Conservation (phyloP, 2,329 filamentous ascomycete species). For the Zasmidium cellare region DNA sequence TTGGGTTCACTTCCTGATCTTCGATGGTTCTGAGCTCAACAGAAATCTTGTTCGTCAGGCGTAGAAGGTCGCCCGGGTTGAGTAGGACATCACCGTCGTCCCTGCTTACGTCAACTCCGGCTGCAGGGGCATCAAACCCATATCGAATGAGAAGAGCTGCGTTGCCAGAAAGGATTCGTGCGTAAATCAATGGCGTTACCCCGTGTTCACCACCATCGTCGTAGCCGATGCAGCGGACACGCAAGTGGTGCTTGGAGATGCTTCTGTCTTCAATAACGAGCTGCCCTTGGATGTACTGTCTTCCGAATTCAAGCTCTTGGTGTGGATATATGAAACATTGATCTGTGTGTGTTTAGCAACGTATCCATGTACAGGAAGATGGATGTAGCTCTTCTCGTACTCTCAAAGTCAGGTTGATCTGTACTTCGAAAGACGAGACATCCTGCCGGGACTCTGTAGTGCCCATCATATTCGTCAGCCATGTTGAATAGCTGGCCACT, state of each 20-base stretch:
- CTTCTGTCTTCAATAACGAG: slow-evolving; percentile 31
- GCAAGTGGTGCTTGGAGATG: slow-evolving; percentile 49
- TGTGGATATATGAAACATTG: slow-evolving; percentile 12
- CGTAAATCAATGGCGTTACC: slow-evolving; percentile 49
- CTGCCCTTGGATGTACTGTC: slow-evolving; percentile 23
- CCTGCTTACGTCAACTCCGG: slow-evolving; percentile 28
- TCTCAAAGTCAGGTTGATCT: slow-evolving; percentile 8
- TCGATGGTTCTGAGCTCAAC: slow-evolving; percentile 25
- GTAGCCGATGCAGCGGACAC: slow-evolving; percentile 48
- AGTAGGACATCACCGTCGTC: slow-evolving; percentile 42
- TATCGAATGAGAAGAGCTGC: slow-evolving; percentile 39
- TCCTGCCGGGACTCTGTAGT: slow-evolving; percentile 2
- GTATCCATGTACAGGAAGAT: not conserved
- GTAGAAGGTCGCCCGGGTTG: slow-evolving; percentile 44
- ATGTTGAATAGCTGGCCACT: slow-evolving; percentile 21
- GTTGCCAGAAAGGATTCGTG: slow-evolving; percentile 47
- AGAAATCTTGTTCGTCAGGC: slow-evolving; percentile 31
- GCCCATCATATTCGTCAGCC: slow-evolving; percentile 5
- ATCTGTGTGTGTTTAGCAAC: slow-evolving; percentile 2
- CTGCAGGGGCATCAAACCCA: slow-evolving; percentile 26
- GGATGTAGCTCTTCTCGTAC: slow-evolving; percentile 1
- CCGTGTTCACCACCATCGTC: slow-evolving; percentile 36
- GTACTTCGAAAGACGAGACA: slow-evolving; percentile 13
- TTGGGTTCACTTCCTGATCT: not conserved
- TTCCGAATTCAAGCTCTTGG: slow-evolving; percentile 33